Conservation (phyloP, 2,329 filamentous ascomycete genomes). For the Didymellaceae sp. region DNA sequence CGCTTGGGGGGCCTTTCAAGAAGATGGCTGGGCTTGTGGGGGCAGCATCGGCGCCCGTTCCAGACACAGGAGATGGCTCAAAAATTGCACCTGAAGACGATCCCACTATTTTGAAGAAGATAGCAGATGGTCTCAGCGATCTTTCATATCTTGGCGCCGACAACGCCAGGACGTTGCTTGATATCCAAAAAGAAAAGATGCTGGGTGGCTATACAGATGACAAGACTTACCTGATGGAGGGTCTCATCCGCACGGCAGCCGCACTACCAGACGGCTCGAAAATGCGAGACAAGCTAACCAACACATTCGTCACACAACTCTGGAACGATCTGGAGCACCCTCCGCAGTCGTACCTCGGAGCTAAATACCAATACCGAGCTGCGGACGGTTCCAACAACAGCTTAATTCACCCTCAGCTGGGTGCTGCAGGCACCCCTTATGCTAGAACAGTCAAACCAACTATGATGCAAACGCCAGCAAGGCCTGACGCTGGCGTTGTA, state of each 20-base stretch:
- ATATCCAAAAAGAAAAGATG: conserved; percentile 45
- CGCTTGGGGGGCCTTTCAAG: conserved; percentile 39
- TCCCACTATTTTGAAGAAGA: conserved; percentile 39
- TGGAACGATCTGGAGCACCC: conserved; percentile 59
- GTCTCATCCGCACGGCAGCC: conserved; percentile 58
- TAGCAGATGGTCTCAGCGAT: conserved; percentile 43
- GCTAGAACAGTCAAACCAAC: conserved; percentile 69
- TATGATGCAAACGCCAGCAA: conserved; percentile 63
- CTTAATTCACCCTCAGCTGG: conserved; percentile 67
- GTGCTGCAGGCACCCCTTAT: conserved; percentile 70
- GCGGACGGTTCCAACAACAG: conserved; percentile 63
- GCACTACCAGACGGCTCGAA: conserved; percentile 50
- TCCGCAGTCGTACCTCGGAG: conserved; percentile 53
- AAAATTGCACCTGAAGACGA: conserved; percentile 45
- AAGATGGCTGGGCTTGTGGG: conserved; percentile 36
- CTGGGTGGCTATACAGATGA: conserved; percentile 66
- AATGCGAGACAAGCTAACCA: conserved; percentile 51
- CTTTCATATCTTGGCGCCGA: conserved; percentile 42
- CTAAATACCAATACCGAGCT: conserved; percentile 55
- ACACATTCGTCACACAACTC: conserved; percentile 53
- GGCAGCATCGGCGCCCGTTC: conserved; percentile 38
- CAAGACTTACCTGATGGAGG: conserved; percentile 67
- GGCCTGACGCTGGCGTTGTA: conserved; percentile 69
- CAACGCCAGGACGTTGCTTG: conserved; percentile 47
- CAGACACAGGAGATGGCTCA: conserved; percentile 55